Percentiles rank a stretch among this genome's conserved stretches.
These are phyloP conservation scores for Metarhizium anisopliae DNA, from an alignment of 2,329 filamentous ascomycete genomes.

Conservation along the genomic window DNA sequence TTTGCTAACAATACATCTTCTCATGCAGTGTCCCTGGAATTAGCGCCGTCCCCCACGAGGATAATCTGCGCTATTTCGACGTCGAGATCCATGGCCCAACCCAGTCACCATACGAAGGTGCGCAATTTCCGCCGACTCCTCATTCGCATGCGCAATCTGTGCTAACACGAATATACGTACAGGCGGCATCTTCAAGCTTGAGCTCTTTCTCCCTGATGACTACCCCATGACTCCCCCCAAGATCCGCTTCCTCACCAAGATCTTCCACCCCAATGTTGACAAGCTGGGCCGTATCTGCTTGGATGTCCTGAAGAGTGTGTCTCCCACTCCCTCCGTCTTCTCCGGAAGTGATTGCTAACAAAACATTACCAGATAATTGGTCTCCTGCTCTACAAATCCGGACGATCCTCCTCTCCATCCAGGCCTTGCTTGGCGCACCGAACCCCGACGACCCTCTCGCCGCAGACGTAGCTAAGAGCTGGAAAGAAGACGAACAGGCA, in stretches of 20 bases:
- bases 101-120: constrained; percentile 92
- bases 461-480: constrained; percentile 93
- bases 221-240: constrained; percentile 99
- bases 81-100: constrained; percentile 90
- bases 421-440: constrained; percentile 88
- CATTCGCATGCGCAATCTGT: background rate
- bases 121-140: constrained; percentile 11
- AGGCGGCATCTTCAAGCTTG: constrained; percentile 87
- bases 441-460: constrained; percentile 98
- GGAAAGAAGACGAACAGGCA: constrained; percentile 92
- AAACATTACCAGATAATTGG: constrained; percentile 71
- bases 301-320: constrained; percentile 89
- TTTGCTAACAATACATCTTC: background rate
- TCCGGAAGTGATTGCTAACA: constrained; percentile 1
- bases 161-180: background rate
- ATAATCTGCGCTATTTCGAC: constrained; percentile 97
- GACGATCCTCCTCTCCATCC: constrained; percentile 97
- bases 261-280: constrained; percentile 98
- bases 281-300: constrained; percentile 94
- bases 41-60: constrained; percentile 89
- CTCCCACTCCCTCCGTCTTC: background rate
- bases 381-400: constrained; percentile 95
- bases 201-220: constrained; percentile 95
- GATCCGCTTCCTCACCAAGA: constrained; percentile 97
- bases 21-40: constrained; percentile 78